A percentile compares a stretch with the other conserved stretches of the same genome.
phyloP scores from a whole-genome alignment of 495 filamentous ascomycete species.

The Hypoxylon lienhwacheense region DNA sequence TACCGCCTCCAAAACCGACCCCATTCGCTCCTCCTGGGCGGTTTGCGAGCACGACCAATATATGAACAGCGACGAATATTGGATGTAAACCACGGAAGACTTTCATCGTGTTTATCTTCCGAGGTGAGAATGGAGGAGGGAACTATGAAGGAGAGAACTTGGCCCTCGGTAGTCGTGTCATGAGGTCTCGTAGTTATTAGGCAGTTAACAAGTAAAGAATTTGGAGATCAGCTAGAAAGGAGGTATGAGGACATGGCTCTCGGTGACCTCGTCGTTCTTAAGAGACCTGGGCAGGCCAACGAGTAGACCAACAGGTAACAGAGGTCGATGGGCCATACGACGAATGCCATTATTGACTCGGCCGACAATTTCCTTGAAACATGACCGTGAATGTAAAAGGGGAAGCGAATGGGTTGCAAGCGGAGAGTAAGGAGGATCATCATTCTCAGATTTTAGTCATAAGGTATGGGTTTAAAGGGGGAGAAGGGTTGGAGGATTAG shows the following conservation, averaged over 20 bases:
- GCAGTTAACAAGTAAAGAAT: not conserved
- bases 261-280: constrained; percentile 19
- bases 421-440: constrained; percentile 3
- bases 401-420: constrained; percentile 11
- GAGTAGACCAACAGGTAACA: too few relatives aligned
- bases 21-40: constrained; percentile 15
- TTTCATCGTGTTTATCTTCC: constrained; percentile 25
- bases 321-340: constrained; percentile 6
- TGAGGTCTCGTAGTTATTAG: constrained; percentile 15
- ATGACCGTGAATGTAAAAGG: constrained; percentile 21
- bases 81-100: constrained; percentile 12
- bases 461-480: not conserved
- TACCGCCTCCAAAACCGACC: not conserved
- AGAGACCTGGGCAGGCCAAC: constrained; percentile 5
- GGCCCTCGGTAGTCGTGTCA: constrained; percentile 14
- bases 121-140: constrained; percentile 7
- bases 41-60: constrained; percentile 1
- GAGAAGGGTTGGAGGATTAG: too few relatives aligned
- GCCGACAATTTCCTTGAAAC: constrained; percentile 11
- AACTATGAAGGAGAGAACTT: constrained; percentile 14
- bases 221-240: constrained; percentile 4
- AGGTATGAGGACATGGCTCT: not conserved
- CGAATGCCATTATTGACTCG: constrained; percentile 25
- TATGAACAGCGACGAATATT: constrained; percentile 11
- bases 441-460: not conserved